These are phyloP conservation scores for Rhinocladiella mackenziei DNA, from an alignment of 2,329 filamentous ascomycete species.

Conservation along the genomic window DNA sequence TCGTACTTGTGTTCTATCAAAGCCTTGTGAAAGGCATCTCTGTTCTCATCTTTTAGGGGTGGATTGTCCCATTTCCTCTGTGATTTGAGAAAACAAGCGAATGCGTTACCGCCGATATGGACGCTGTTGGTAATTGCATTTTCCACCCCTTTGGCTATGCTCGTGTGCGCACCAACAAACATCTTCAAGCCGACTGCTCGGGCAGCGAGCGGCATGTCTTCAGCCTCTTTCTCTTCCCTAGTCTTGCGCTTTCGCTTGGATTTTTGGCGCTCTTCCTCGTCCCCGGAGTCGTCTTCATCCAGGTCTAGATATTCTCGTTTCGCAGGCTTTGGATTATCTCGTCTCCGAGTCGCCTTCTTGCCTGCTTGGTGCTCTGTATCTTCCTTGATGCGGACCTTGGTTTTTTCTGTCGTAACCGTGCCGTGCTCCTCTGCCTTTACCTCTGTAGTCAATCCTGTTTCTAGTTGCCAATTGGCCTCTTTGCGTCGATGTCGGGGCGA, in stretches of 20 bases:
- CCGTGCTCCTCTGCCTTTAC: too few species aligned
- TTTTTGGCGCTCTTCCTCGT: slow-evolving; percentile 12
- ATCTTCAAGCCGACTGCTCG: slow-evolving; percentile 71
- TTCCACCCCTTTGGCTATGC: slow-evolving; percentile 86
- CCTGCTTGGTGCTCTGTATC: too few species aligned
- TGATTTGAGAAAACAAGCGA: slow-evolving; percentile 92
- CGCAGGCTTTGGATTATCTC: too few species aligned
- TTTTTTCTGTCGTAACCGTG: too few species aligned
- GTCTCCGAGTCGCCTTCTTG: too few species aligned
- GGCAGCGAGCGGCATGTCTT: slow-evolving; percentile 61
- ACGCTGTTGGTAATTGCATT: slow-evolving; percentile 76
- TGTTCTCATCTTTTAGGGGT: slow-evolving; percentile 64
- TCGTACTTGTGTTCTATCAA: slow-evolving; percentile 70
- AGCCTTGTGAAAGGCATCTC: slow-evolving; percentile 64
- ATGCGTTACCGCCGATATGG: slow-evolving; percentile 81
- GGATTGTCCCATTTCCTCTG: slow-evolving; percentile 93
- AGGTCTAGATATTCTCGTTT: slow-evolving; percentile 8
- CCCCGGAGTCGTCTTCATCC: slow-evolving; percentile 5
- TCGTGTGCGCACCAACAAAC: slow-evolving; percentile 90
- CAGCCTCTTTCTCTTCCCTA: slow-evolving; percentile 54
- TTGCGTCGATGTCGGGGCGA: background rate
- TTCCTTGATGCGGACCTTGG: too few species aligned
- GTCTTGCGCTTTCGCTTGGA: slow-evolving; percentile 48
- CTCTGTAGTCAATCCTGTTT: too few species aligned
- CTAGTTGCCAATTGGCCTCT: background rate